Conservation (phyloP, 192 early-diverging fungal genomes). For the Kappamyces sp. region DNA sequence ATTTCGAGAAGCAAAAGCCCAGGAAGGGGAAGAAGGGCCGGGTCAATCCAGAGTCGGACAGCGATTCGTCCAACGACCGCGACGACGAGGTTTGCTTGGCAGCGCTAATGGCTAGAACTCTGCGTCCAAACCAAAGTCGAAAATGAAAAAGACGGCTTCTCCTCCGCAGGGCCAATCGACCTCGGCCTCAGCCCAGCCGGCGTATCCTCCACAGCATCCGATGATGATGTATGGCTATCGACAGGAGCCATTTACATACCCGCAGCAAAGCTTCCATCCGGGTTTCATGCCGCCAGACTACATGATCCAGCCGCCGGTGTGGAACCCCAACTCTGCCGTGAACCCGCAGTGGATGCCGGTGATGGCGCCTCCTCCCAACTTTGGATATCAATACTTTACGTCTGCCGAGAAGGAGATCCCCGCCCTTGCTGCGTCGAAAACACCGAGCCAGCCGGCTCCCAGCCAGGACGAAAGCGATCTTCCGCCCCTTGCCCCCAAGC, state of each 20-base stretch:
- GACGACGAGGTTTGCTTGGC: too few species aligned
- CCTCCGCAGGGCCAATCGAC: background rate
- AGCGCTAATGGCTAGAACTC: background rate
- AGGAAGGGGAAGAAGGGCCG: background rate
- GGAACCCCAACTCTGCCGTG: background rate
- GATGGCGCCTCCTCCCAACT: too few species aligned
- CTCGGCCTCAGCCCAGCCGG: background rate
- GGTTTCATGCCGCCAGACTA: background rate
- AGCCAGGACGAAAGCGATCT: background rate
- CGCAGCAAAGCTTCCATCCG: background rate
- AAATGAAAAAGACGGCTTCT: background rate
- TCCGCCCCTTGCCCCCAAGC: background rate
- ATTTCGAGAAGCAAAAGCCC: background rate
- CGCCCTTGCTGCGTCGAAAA: background rate
- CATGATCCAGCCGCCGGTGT: background rate
- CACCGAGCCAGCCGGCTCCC: background rate
- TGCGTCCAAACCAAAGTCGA: background rate
- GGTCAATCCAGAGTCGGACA: too few species aligned
- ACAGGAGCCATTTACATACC: background rate
- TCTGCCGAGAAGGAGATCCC: background rate
- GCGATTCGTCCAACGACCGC: background rate
- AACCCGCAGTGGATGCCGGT: too few species aligned
- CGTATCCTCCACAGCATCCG: background rate
- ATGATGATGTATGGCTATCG: background rate
- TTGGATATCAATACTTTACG: constrained; percentile 2